phyloP scores from a whole-genome alignment of 345 rosid genomes.

The Theobroma cacao region DNA sequence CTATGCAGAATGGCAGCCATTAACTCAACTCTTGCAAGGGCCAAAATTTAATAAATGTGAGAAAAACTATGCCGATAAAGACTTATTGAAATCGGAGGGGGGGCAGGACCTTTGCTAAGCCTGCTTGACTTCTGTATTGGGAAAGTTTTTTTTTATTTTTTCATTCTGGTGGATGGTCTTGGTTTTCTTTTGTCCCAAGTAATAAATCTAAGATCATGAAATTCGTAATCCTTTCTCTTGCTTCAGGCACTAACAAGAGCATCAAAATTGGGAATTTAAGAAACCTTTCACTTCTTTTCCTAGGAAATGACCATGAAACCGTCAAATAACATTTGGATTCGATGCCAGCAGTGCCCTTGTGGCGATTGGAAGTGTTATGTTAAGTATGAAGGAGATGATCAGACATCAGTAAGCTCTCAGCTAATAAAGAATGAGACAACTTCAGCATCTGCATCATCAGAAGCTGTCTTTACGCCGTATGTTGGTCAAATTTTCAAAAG shows the following conservation, averaged over 20 bases:
- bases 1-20: too few species aligned
- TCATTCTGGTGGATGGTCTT: neutral
- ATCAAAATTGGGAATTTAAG: slow-evolving; percentile 16
- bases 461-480: slow-evolving; percentile 64
- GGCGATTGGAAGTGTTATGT: slow-evolving; percentile 94
- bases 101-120: neutral
- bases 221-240: neutral
- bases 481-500: slow-evolving; percentile 83
- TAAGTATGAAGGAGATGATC: slow-evolving; percentile 65
- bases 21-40: too few species aligned
- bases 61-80: too few species aligned
- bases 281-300: slow-evolving; percentile 7
- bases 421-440: slow-evolving; percentile 52
- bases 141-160: neutral
- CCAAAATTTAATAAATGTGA: too few species aligned
- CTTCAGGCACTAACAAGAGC: slow-evolving; percentile 18
- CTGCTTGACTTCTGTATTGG: neutral
- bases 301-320: slow-evolving; percentile 50
- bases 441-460: slow-evolving; percentile 39
- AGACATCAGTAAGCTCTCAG: slow-evolving; percentile 41
- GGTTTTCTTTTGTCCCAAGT: neutral
- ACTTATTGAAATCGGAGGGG: too few species aligned
- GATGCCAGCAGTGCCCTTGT: slow-evolving; percentile 87
- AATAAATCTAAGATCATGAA: neutral
- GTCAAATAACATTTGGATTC: slow-evolving; percentile 77